phyloP scores from a whole-genome alignment of 805 yeast genomes.

The Cyberlindnera maclurae region DNA sequence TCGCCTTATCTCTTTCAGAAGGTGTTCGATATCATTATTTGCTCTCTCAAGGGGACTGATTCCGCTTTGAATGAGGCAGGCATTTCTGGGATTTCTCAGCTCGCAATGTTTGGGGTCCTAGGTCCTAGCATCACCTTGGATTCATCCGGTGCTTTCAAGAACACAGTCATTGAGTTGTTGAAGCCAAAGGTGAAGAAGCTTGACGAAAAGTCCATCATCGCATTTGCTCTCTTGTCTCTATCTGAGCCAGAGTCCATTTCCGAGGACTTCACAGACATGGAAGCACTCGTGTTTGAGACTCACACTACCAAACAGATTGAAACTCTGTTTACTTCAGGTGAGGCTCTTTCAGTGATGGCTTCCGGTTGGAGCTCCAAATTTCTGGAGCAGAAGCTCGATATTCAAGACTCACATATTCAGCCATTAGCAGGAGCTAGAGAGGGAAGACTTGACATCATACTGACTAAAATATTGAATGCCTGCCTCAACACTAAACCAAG shows the following conservation, averaged over 20 bases:
- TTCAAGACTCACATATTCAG: constrained; percentile 30
- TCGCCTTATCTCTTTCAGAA: not conserved
- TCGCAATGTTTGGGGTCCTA: constrained; percentile 34
- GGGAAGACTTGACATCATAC: constrained; percentile 24
- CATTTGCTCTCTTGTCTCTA: constrained; percentile 51
- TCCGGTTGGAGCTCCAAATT: constrained; percentile 69
- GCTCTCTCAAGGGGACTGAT: constrained; percentile 8
- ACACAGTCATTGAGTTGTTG: constrained; percentile 24
- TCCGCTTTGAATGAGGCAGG: constrained; percentile 12
- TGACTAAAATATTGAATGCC: constrained; percentile 43
- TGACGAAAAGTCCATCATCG: constrained; percentile 52
- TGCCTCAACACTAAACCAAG: constrained; percentile 66
- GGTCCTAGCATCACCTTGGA: constrained; percentile 12
- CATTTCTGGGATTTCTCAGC: constrained; percentile 26
- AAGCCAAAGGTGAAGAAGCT: constrained; percentile 40
- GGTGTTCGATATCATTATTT: constrained; percentile 1
- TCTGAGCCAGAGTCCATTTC: constrained; percentile 21
- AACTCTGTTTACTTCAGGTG: constrained; percentile 71
- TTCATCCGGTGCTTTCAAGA: constrained; percentile 16
- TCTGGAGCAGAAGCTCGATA: constrained; percentile 46
- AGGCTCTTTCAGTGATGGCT: constrained; percentile 65
- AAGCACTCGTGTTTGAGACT: constrained; percentile 43
- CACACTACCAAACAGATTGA: constrained; percentile 70
- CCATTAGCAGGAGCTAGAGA: constrained; percentile 6
- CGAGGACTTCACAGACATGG: constrained; percentile 24